Evolutionary conservation across 768 basidiomycete genomes (phyloP).

Genomic region (Rhodotorula babjevae): DNA sequence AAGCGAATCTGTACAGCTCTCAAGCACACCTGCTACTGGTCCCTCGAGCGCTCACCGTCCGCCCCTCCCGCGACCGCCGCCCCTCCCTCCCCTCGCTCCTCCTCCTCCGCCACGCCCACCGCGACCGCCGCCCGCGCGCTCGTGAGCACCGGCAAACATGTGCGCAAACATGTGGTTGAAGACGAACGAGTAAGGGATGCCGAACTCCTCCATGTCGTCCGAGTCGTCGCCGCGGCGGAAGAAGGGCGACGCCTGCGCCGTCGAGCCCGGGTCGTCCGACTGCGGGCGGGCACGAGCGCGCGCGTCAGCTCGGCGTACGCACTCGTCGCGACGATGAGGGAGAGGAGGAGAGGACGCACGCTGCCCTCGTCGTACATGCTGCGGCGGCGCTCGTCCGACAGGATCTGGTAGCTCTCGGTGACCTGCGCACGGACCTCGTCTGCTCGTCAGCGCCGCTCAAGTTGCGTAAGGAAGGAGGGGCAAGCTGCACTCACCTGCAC

Average conservation of each 20-base stretch:
- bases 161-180: not conserved
- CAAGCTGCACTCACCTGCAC: too few species aligned
- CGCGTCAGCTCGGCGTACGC: too few species aligned
- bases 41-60: not conserved
- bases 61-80: not conserved
- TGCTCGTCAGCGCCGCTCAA: too few species aligned
- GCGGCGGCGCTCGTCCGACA: conserved; percentile 61
- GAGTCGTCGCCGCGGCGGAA: not conserved
- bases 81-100: not conserved
- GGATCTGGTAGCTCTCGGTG: conserved; percentile 71
- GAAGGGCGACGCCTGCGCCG: not conserved
- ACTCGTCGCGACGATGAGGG: not conserved
- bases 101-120: not conserved
- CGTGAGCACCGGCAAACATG: not conserved
- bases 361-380: conserved; percentile 30
- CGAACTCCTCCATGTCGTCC: not conserved
- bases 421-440: conserved; percentile 51
- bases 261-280: not conserved
- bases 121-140: not conserved
- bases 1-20: too few species aligned
- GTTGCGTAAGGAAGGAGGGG: too few species aligned
- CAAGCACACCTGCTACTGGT: too few species aligned
- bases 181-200: not conserved
- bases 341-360: not conserved
- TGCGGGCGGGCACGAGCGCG: not conserved